These are phyloP conservation scores for Calycina herbarum DNA, from an alignment of 2,329 filamentous ascomycete genomes.

Conservation along the genomic window DNA sequence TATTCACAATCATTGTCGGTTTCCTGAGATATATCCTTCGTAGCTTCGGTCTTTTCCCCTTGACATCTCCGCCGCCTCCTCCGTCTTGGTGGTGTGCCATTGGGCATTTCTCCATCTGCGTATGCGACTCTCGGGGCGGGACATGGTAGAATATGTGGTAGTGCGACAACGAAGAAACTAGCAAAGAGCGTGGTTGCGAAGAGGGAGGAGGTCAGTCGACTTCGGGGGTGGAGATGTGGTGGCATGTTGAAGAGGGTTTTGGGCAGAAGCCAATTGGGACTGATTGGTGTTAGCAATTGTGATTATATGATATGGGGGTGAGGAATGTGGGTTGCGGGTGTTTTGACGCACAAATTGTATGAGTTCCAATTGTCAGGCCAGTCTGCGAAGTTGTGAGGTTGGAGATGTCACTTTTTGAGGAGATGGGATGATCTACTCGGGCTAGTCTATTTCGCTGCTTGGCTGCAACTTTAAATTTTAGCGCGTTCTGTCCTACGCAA, in stretches of 20 bases:
- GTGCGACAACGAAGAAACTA: slow-evolving; percentile 86
- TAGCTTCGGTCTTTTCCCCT: slow-evolving; percentile 23
- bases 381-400: not conserved
- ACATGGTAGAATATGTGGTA: slow-evolving; percentile 89
- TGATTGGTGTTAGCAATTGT: slow-evolving; percentile 13
- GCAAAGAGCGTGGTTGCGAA: slow-evolving; percentile 91
- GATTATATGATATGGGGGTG: not conserved
- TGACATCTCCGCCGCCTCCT: slow-evolving; percentile 46
- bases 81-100: slow-evolving; percentile 41
- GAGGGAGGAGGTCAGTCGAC: slow-evolving; percentile 87
- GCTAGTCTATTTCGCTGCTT: not conserved
- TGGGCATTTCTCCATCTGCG: slow-evolving; percentile 57
- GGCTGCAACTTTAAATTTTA: slow-evolving; percentile 7
- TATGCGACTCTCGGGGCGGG: slow-evolving; percentile 75
- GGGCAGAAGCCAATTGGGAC: slow-evolving; percentile 19
- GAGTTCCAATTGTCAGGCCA: not conserved
- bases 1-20: slow-evolving; percentile 35
- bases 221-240: slow-evolving; percentile 86
- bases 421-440: too few relatives aligned
- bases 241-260: slow-evolving; percentile 57
- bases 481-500: slow-evolving; percentile 2
- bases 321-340: not conserved
- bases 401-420: not conserved
- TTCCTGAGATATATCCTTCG: slow-evolving; percentile 29
- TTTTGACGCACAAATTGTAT: not conserved